A percentile compares a stretch with the other conserved stretches of the same genome.
These are phyloP conservation scores for Arabidopsis suecica DNA, from an alignment of 345 rosid genomes.

Conservation along the genomic window DNA sequence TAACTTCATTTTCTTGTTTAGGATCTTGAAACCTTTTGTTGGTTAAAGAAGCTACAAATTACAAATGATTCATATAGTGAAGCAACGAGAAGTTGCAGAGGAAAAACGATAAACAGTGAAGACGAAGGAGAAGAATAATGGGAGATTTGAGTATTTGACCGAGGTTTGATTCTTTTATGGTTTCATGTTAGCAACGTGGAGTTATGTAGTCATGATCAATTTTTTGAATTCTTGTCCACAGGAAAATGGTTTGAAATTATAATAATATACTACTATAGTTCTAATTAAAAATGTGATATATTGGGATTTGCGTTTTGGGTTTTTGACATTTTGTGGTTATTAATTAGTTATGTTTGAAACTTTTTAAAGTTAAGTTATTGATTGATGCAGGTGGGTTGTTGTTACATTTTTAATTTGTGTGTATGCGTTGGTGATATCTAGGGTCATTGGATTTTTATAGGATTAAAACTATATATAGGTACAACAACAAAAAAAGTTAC, in stretches of 20 bases:
- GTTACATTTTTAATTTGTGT: constrained; percentile 3
- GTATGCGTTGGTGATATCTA: constrained; percentile 1
- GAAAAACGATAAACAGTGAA: constrained; percentile 21
- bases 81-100: constrained; percentile 45
- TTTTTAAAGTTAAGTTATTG: not conserved
- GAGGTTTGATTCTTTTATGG: constrained; percentile 23
- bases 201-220: constrained; percentile 26
- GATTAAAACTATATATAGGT: not conserved
- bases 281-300: not conserved
- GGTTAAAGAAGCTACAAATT: not conserved
- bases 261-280: not conserved
- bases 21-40: not conserved
- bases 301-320: constrained; percentile 24
- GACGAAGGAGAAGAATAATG: constrained; percentile 13
- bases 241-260: constrained; percentile 25
- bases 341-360: not conserved
- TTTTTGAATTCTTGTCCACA: constrained; percentile 33
- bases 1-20: constrained; percentile 13
- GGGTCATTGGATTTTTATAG: constrained; percentile 2
- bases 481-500: no score
- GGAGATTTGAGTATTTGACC: constrained; percentile 29
- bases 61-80: constrained; percentile 2
- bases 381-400: constrained; percentile 6
- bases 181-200: constrained; percentile 42
- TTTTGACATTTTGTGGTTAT: not conserved